phyloP scores from a whole-genome alignment of 2,329 filamentous ascomycete species.

The Tolypocladium paradoxum region DNA sequence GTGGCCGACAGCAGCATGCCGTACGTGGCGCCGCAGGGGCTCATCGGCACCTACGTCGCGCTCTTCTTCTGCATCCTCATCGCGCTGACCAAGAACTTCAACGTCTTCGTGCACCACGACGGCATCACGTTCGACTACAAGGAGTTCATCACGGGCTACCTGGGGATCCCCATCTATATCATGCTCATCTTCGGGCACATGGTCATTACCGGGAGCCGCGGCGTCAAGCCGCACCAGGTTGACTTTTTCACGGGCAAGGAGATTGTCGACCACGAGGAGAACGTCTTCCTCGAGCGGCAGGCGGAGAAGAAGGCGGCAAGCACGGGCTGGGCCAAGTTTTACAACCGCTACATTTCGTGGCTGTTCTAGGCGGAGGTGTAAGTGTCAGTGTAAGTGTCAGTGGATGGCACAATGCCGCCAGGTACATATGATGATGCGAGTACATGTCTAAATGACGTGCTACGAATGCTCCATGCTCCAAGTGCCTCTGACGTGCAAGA shows the following conservation, averaged over 20 bases:
- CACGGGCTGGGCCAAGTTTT: constrained; percentile 21
- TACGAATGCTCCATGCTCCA: too few relatives aligned
- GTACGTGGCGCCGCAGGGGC: constrained; percentile 62
- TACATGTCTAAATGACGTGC: not conserved
- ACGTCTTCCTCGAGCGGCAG: constrained; percentile 46
- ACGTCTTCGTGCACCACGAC: constrained; percentile 51
- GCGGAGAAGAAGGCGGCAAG: constrained; percentile 15
- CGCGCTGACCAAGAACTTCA: constrained; percentile 73
- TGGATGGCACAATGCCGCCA: too few relatives aligned
- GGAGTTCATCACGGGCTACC: constrained; percentile 67
- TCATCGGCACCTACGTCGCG: constrained; percentile 55
- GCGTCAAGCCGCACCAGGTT: constrained; percentile 45
- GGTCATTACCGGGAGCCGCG: constrained; percentile 39
- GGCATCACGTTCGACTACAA: constrained; percentile 55
- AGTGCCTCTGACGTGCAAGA: too few relatives aligned
- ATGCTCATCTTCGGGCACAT: constrained; percentile 61
- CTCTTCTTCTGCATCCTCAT: constrained; percentile 63
- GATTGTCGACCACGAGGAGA: constrained; percentile 61
- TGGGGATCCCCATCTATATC: constrained; percentile 67
- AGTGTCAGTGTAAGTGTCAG: not conserved
- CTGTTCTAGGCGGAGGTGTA: constrained; percentile 19
- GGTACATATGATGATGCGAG: not conserved
- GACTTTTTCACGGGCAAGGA: constrained; percentile 68
- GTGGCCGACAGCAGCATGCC: constrained; percentile 44
- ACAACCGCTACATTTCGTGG: constrained; percentile 26